Evolutionary conservation across 306 rosid species (phyloP), one percentile per base, ranked within the genome.

Genomic region (Vigna radiata): DNA sequence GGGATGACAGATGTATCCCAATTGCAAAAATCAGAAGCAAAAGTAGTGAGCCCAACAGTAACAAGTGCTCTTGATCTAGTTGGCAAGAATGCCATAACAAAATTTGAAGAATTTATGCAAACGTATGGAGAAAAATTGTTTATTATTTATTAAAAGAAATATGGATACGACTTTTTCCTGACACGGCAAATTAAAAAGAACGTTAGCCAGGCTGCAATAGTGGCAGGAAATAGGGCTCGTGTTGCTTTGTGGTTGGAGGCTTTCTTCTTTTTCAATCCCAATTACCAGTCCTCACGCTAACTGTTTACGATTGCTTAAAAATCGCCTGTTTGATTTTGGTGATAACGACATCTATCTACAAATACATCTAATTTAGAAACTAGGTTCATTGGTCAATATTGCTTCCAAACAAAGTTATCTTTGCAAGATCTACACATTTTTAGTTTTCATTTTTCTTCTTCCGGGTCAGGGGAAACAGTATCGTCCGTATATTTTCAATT

Each of bases 331-430:
- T 44, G 69, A 64, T 65, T 49, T 39, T 71, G 33, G 72, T 37
- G 23, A 60, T 54, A 49, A 56, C 2, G 11, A 54, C 43, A 13
- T 37, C 39, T 37, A 64, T 23, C 25, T 64, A 64, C 16, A 60
- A 9, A 16, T 18, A 27, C 83, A 27, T 54, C 14, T 54, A 18
- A 53, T 18, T 54, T 25, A 18, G 25, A 53, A 53, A 53, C 53
- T 37, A 1, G 17, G 65, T 52, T 72, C 73, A 52, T 53, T 79
- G 50, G 29, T 72, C 18, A 6, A 72, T 36, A 53, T 53, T 64
- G 59, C 79, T 64, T 79, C 21, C 16, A 36, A 54, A 18, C 62
- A 16, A 73, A 65, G 79, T 54, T 54, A 72, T 37, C 62, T 1
- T 23, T 0, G 70, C 21, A 61, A 78, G 3, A 52, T 44, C 37